Conservation (phyloP, 441 rosid genomes). For the Metrosideros polymorpha region DNA sequence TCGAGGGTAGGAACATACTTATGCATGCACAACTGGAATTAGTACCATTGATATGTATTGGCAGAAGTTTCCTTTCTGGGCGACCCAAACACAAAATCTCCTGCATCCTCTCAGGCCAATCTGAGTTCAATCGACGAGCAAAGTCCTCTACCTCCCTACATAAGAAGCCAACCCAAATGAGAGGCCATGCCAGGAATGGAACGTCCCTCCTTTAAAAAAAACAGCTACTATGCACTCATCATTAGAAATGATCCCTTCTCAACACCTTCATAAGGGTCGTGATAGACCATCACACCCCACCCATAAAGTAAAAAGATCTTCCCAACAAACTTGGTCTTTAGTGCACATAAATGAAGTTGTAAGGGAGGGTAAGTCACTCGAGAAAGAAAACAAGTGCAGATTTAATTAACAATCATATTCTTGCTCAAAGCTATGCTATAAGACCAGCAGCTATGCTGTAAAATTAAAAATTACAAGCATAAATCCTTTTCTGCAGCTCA, state of each 20-base stretch:
- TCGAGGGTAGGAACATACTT: slow-evolving; percentile 29
- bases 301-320: not conserved
- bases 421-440: not conserved
- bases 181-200: not conserved
- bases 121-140: slow-evolving; percentile 58
- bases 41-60: slow-evolving; percentile 32
- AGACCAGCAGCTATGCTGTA: not conserved
- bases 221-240: not conserved
- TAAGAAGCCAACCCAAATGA: not conserved
- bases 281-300: not conserved
- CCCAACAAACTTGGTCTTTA: not conserved
- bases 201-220: not conserved
- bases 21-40: slow-evolving; percentile 38
- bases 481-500: slow-evolving; percentile 7
- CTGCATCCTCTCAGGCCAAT: slow-evolving; percentile 66
- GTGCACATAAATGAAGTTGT: not conserved
- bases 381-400: not conserved
- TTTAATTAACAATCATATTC: not conserved
- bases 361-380: not conserved
- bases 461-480: not conserved
- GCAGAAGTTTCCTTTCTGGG: slow-evolving; percentile 31
- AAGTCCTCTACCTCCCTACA: slow-evolving; percentile 62
- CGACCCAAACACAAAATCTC: slow-evolving; percentile 46
- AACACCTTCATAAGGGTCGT: not conserved
- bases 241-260: not conserved